Conservation (phyloP, 2,329 filamentous ascomycete species). For the Celoporthe dispersa region DNA sequence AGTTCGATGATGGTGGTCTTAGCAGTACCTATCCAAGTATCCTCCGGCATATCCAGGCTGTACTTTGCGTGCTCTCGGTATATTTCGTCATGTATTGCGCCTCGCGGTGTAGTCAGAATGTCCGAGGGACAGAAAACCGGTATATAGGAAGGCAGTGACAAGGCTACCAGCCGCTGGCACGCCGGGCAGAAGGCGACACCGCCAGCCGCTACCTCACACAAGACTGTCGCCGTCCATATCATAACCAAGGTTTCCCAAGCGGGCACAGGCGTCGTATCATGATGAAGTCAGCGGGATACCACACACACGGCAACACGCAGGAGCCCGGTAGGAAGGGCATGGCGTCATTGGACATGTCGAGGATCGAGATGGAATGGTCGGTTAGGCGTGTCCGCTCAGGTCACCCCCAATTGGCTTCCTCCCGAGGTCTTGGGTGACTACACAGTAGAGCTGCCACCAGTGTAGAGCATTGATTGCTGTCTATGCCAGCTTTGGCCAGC, state of each 20-base stretch:
- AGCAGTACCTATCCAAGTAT: neutral
- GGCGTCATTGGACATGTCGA: constrained; percentile 10
- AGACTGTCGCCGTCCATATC: neutral
- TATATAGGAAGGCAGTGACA: neutral
- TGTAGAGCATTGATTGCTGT: neutral
- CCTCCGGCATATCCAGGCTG: neutral
- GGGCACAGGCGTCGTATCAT: neutral
- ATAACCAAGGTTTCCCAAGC: neutral
- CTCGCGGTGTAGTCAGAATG: neutral
- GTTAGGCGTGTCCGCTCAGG: too few species aligned
- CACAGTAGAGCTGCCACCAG: neutral
- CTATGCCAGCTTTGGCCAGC: neutral
- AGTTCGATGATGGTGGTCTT: too few species aligned
- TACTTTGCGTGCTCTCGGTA: neutral
- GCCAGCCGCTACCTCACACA: neutral
- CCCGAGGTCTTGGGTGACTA: neutral
- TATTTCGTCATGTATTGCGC: neutral
- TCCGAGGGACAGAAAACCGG: constrained; percentile 1
- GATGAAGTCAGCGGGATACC: neutral
- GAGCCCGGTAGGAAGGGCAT: neutral
- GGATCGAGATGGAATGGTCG: constrained; percentile 10
- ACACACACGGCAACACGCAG: neutral
- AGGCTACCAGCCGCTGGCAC: neutral
- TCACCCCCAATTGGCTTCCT: neutral
- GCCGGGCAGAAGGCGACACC: neutral